Conservation (phyloP, 176 grass and related monocot genomes). For the Phyllostachys edulis region DNA sequence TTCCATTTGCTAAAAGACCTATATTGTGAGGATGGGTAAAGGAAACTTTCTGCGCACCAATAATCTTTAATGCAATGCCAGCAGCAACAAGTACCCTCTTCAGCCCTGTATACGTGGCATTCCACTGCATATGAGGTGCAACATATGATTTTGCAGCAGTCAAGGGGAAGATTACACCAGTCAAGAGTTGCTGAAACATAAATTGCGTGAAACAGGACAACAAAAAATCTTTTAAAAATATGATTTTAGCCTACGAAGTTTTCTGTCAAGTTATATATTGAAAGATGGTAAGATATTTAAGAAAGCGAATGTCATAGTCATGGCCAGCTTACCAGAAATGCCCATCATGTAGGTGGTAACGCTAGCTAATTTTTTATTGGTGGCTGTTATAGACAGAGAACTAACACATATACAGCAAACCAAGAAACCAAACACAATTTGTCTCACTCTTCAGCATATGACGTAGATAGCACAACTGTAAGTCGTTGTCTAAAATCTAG, state of each 20-base stretch:
- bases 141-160: constrained; percentile 28
- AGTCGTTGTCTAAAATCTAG: constrained; percentile 7
- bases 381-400: background rate
- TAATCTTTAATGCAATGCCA: constrained; percentile 63
- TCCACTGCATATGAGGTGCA: constrained; percentile 49
- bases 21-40: constrained; percentile 78
- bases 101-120: constrained; percentile 61
- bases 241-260: background rate
- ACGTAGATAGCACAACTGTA: background rate
- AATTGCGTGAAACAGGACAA: background rate
- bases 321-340: background rate
- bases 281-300: constrained; percentile 1
- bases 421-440: background rate
- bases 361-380: background rate
- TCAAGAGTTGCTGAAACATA: constrained; percentile 26
- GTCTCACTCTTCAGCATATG: background rate
- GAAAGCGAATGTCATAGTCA: background rate
- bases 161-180: background rate
- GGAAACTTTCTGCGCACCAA: constrained; percentile 63
- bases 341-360: background rate
- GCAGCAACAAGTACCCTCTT: constrained; percentile 61
- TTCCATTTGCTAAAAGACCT: constrained; percentile 78
- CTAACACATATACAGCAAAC: background rate
- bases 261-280: background rate
- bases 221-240: background rate